Conservation (phyloP, 768 basidiomycete genomes). For the Tricholomella constricta region DNA sequence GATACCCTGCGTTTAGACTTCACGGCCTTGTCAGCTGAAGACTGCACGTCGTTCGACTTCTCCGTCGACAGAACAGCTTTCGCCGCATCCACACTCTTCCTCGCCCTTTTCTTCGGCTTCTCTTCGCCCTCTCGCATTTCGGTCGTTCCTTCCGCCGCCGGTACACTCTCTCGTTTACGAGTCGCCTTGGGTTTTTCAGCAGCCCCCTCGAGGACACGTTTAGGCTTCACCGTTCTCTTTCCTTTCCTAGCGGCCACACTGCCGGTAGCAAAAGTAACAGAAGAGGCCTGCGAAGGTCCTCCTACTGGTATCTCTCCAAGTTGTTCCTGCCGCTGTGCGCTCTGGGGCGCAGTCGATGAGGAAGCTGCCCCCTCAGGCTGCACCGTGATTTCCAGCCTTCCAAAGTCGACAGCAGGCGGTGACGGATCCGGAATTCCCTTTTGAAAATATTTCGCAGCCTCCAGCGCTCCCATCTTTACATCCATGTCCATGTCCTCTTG, state of each 20-base stretch:
- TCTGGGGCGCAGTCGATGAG: background rate
- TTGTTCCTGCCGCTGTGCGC: background rate
- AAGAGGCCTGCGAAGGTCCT: background rate
- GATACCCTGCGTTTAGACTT: background rate
- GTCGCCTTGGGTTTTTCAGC: background rate
- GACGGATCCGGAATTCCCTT: background rate
- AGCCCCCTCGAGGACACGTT: background rate
- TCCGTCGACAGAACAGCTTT: background rate
- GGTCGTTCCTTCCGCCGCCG: background rate
- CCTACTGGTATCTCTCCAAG: background rate
- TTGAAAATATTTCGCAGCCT: background rate
- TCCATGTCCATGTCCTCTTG: too few species aligned
- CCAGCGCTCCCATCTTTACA: background rate
- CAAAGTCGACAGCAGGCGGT: background rate
- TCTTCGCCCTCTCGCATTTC: background rate
- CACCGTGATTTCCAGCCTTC: background rate
- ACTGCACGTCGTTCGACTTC: background rate
- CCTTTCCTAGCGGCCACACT: background rate
- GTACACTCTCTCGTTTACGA: background rate
- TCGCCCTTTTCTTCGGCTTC: background rate
- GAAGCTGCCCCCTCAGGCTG: background rate
- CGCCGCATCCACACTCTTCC: background rate
- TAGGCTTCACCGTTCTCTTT: background rate
- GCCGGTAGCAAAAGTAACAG: background rate
- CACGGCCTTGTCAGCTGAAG: background rate